These are phyloP conservation scores for Sarocladium brachiariae DNA, from an alignment of 2,329 filamentous ascomycete species.

Conservation along the genomic window DNA sequence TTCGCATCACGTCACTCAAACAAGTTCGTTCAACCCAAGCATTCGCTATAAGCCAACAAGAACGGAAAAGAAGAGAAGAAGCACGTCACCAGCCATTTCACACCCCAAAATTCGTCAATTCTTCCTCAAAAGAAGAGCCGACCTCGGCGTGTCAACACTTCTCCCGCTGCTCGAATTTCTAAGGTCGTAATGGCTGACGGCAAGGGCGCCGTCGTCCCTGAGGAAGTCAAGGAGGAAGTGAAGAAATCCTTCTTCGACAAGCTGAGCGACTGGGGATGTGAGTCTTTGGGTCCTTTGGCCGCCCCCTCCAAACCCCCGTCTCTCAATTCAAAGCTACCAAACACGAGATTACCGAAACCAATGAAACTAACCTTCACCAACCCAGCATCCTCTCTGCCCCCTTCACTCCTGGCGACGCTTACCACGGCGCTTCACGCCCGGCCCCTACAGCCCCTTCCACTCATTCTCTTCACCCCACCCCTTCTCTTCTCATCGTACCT, in stretches of 20 bases:
- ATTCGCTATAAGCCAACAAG: no score
- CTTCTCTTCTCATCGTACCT: constrained; percentile 52
- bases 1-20: no score
- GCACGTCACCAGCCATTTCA: no score
- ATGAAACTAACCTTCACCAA: no score
- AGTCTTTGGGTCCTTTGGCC: no score
- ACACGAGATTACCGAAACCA: background rate
- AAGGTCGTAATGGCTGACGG: constrained; percentile 1
- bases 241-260: constrained; percentile 24
- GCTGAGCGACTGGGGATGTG: constrained; percentile 44
- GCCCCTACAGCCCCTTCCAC: constrained; percentile 43
- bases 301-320: no score
- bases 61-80: no score
- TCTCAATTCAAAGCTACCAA: background rate
- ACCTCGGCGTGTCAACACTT: no score
- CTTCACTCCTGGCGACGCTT: constrained; percentile 49
- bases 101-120: no score
- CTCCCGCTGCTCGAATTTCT: background rate
- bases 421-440: constrained; percentile 49
- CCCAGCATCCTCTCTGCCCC: constrained; percentile 46
- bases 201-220: background rate
- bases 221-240: constrained; percentile 3
- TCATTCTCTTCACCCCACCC: constrained; percentile 45
- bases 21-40: no score
- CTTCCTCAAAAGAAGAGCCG: no score